Base-by-base conservation (phyloP, 2,329 filamentous ascomycete species). In the Coniochaeta hoffmannii region DNA sequence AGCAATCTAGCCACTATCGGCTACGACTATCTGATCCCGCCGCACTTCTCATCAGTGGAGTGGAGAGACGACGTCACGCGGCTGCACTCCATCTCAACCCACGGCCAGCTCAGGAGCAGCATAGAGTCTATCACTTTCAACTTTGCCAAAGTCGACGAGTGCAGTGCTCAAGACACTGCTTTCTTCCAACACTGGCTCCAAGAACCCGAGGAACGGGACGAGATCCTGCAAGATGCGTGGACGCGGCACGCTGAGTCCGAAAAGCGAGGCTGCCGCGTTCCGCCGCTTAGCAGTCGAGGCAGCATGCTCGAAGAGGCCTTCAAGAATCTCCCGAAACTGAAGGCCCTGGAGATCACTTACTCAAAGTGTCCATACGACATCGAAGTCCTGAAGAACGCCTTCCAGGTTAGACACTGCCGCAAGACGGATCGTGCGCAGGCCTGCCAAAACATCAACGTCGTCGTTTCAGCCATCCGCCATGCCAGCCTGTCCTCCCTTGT, bases 71-170 rank as follows among this genome's bases (percentile, higher is more conserved):
- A 79, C 59, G 69, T 76, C 41, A 65, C 68, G 46, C 70, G 74
- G 15, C 68, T 80, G 19, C 68, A 73, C 55, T 66, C 65, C 51
- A 75, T 80, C 55, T 73, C 76, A 15, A 63, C 65, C 53, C 69
- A 76, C 58, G 68, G 71, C 36, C 71, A 70, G 6, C 70, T 78
- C 31, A 70, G 71, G 53, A 63, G 63, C 44, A 69, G 67, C 56
- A 73, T 80, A 63, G 67, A 68, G 28, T 69, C 72, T 19, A 63
- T 78, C 57, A 73, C 71, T 56, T 70, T 79, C 62, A 76, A 76
- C 62, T 69, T 79, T 54, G 67, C 73, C 55, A 69, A 73, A 50
- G 60, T 76, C 44, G 68, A 73, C 58, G 69, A 71, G 55, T 72
- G 73, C 55, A 69, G 70, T 58, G 71, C 70, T 56, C 68, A 69